Conservation (phyloP, 208 protist species). For the Leishmania lainsoni region DNA sequence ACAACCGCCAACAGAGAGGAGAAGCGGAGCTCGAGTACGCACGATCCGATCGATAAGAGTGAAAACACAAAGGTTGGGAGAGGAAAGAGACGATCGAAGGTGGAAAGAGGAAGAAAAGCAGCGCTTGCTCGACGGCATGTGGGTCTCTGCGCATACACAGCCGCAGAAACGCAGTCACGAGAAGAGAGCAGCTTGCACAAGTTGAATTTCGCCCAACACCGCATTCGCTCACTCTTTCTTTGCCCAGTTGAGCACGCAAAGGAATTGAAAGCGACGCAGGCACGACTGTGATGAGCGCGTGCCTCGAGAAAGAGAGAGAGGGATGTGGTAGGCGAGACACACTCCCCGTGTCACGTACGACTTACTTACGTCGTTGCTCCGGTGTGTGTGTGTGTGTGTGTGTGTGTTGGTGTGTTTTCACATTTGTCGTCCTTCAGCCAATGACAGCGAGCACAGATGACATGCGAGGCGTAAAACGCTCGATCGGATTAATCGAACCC, state of each 20-base stretch:
- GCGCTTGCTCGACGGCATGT: not conserved
- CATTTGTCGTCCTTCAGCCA: not conserved
- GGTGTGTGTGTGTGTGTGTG: not conserved
- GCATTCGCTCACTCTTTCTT: not conserved
- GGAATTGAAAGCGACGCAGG: not conserved
- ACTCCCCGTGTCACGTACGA: not conserved
- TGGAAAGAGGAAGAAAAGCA: not conserved
- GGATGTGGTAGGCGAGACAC: not conserved
- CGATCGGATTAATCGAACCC: not conserved
- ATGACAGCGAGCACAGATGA: not conserved
- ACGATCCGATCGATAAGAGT: not conserved
- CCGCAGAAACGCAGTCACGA: not conserved
- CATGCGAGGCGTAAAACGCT: not conserved
- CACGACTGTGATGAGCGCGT: not conserved
- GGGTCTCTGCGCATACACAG: not conserved
- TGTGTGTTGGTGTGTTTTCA: not conserved
- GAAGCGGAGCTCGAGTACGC: too few species aligned
- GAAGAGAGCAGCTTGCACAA: too few species aligned
- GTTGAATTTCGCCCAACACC: not conserved
- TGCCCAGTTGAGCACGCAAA: not conserved
- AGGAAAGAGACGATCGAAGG: not conserved
- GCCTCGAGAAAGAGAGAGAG: not conserved
- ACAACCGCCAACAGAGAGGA: not conserved
- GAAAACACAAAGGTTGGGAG: not conserved
- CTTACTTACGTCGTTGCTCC: not conserved